Percentiles rank a stretch among this genome's conserved stretches.
phyloP scores from a whole-genome alignment of 2,329 filamentous ascomycete species.

The Colletotrichum lupini region DNA sequence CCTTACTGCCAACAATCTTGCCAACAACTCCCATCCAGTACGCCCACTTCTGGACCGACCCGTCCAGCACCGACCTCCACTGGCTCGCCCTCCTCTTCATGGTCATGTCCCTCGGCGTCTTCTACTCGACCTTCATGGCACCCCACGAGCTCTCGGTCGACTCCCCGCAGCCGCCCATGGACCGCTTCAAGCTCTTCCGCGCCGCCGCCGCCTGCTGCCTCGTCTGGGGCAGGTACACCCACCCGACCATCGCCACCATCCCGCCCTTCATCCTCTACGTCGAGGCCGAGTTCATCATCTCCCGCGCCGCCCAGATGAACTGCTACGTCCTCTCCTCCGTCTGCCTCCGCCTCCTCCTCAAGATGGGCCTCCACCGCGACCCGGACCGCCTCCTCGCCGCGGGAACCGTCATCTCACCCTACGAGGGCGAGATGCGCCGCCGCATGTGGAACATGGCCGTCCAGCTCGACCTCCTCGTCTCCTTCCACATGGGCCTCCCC shows the following conservation, averaged over 20 bases:
- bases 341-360: slow-evolving; percentile 64
- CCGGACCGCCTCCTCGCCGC: slow-evolving; percentile 62
- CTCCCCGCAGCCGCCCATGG: slow-evolving; percentile 50
- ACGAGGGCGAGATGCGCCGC: slow-evolving; percentile 65
- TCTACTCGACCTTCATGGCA: slow-evolving; percentile 56
- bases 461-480: slow-evolving; percentile 72
- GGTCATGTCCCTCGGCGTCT: slow-evolving; percentile 54
- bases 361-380: slow-evolving; percentile 69
- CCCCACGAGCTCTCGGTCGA: slow-evolving; percentile 57
- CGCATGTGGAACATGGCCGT: slow-evolving; percentile 64
- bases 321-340: slow-evolving; percentile 64
- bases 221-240: slow-evolving; percentile 60
- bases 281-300: slow-evolving; percentile 65
- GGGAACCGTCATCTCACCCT: slow-evolving; percentile 57
- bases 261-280: slow-evolving; percentile 63
- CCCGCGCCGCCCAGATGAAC: slow-evolving; percentile 61
- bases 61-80: slow-evolving; percentile 49
- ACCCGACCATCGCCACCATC: slow-evolving; percentile 59
- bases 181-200: slow-evolving; percentile 61
- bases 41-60: slow-evolving; percentile 59
- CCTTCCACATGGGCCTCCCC: slow-evolving; percentile 76
- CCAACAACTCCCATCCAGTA: slow-evolving; percentile 49
- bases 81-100: slow-evolving; percentile 65
- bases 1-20: background rate
- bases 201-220: slow-evolving; percentile 63